Conservation (phyloP, 768 basidiomycete genomes). For the Leucosporidium yakuticum region DNA sequence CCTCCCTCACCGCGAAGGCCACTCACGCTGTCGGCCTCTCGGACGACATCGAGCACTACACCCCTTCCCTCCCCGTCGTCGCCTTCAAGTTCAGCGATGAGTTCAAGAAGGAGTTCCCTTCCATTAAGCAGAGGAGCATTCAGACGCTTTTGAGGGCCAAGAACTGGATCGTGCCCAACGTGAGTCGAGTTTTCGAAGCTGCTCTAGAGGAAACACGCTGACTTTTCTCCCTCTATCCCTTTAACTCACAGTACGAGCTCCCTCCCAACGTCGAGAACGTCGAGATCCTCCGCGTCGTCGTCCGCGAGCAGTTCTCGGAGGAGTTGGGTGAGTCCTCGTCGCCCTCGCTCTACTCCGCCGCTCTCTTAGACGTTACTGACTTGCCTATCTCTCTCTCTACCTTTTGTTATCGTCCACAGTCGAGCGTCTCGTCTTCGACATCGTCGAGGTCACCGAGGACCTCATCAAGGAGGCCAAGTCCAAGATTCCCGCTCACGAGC, state of each 20-base stretch:
- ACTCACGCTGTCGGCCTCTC: constrained; percentile 46
- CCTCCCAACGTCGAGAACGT: constrained; percentile 52
- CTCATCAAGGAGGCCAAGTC: constrained; percentile 46
- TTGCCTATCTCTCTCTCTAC: no score
- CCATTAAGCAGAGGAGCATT: constrained; percentile 50
- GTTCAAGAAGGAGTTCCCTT: constrained; percentile 45
- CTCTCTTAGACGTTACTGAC: no score
- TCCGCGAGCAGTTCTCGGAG: constrained; percentile 34
- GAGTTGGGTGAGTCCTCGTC: constrained; percentile 27
- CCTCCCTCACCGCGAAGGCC: constrained; percentile 37
- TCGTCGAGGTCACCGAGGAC: constrained; percentile 62
- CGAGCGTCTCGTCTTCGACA: constrained; percentile 59
- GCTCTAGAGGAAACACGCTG: no score
- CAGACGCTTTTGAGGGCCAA: constrained; percentile 49
- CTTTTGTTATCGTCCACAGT: neutral
- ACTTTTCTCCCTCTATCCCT: neutral
- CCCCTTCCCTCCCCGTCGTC: constrained; percentile 54
- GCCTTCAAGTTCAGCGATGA: constrained; percentile 53
- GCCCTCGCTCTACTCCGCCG: no score
- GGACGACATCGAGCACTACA: constrained; percentile 52
- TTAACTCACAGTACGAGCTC: constrained; percentile 53
- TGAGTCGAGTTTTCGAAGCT: neutral
- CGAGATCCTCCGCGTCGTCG: constrained; percentile 60
- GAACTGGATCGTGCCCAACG: constrained; percentile 47
- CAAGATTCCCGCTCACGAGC: constrained; percentile 52